phyloP scores from a whole-genome alignment of 768 basidiomycete genomes.

The Cubamyces lactineus region DNA sequence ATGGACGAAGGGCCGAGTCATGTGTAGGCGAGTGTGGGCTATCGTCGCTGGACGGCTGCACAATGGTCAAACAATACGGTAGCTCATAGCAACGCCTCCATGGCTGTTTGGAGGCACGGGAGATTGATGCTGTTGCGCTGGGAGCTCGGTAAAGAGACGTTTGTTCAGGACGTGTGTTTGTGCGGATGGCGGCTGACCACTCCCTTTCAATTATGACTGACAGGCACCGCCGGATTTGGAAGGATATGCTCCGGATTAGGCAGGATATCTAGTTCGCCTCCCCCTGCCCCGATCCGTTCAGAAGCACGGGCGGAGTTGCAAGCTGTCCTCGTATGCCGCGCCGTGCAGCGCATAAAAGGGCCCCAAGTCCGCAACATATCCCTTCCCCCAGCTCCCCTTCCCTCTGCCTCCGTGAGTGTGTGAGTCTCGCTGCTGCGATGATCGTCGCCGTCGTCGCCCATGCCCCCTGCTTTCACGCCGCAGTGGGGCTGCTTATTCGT shows the following conservation, averaged over 20 bases:
- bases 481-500: no score
- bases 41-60: no score
- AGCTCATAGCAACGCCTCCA: no score
- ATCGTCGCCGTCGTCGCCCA: not conserved
- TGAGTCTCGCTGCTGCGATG: not conserved
- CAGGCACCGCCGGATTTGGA: not conserved
- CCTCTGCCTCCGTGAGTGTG: not conserved
- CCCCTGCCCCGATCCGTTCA: conserved; percentile 3
- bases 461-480: no score
- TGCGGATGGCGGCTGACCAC: no score
- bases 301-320: conserved; percentile 21
- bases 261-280: conserved; percentile 1
- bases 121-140: no score
- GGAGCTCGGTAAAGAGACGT: no score
- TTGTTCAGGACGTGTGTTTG: no score
- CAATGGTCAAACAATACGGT: no score
- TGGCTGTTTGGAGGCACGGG: no score
- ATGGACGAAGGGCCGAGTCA: not conserved
- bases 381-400: conserved; percentile 3
- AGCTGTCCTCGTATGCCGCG: conserved; percentile 1
- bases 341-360: conserved; percentile 8
- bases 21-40: not conserved
- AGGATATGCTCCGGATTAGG: not conserved
- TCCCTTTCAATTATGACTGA: not conserved
- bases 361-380: conserved; percentile 1